phyloP scores from a whole-genome alignment of 495 filamentous ascomycete species.

The Tirmania nivea region DNA sequence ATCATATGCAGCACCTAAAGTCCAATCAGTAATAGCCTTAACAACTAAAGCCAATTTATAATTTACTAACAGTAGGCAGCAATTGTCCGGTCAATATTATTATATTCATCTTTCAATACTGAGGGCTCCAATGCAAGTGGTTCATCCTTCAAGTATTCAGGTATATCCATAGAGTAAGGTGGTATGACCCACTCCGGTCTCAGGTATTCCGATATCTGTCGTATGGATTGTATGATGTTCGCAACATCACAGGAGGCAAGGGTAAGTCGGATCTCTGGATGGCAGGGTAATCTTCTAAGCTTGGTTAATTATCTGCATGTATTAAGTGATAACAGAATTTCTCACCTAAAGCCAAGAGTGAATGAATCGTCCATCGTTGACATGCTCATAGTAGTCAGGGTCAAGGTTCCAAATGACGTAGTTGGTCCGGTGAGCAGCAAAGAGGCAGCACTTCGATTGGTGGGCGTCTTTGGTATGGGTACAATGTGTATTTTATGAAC shows the following conservation, averaged over 20 bases:
- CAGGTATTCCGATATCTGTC: conserved; percentile 51
- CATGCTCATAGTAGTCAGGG: conserved; percentile 44
- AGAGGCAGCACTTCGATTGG: conserved; percentile 31
- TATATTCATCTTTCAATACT: conserved; percentile 45
- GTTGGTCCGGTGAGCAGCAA: conserved; percentile 26
- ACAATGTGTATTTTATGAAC: conserved; percentile 64
- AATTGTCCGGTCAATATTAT: conserved; percentile 61
- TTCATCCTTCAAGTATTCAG: conserved; percentile 14
- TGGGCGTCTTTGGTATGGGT: conserved; percentile 38
- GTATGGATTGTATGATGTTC: conserved; percentile 53
- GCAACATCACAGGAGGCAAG: conserved; percentile 59
- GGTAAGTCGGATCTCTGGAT: conserved; percentile 38
- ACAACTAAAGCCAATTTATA: neutral
- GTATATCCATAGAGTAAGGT: conserved; percentile 35
- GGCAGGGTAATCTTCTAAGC: conserved; percentile 37
- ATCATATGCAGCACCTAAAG: conserved; percentile 20
- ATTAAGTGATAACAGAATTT: too few species aligned
- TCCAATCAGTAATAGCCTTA: conserved; percentile 1
- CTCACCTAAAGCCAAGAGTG: conserved; percentile 58
- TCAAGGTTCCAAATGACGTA: conserved; percentile 50
- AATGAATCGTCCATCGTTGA: conserved; percentile 64
- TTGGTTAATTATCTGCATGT: conserved; percentile 2
- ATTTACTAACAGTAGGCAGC: conserved; percentile 50
- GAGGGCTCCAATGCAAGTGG: conserved; percentile 20
- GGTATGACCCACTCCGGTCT: conserved; percentile 64